These are phyloP conservation scores for Emericellopsis cladophorae DNA, from an alignment of 2,329 filamentous ascomycete genomes.

Conservation along the genomic window DNA sequence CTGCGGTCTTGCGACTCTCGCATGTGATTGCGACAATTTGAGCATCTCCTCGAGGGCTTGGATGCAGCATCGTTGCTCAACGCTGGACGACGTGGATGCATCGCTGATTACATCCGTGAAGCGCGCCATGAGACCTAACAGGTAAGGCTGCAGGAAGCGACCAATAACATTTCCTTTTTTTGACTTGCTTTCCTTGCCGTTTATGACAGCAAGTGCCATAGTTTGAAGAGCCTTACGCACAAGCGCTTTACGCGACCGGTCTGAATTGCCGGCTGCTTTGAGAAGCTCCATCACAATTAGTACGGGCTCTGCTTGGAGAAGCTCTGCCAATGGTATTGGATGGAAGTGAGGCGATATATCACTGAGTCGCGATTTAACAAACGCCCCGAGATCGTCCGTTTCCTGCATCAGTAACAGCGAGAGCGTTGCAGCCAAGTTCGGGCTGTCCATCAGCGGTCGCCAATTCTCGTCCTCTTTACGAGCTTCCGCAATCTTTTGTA, in stretches of 20 bases:
- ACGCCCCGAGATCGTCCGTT: conserved; percentile 43
- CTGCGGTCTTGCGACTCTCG: conserved; percentile 75
- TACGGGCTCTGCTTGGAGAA: conserved; percentile 66
- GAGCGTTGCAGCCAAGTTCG: conserved; percentile 45
- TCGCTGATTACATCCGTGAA: conserved; percentile 73
- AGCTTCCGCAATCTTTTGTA: conserved; percentile 69
- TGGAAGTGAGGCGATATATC: conserved; percentile 61
- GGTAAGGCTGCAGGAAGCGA: conserved; percentile 68
- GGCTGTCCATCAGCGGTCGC: conserved; percentile 38
- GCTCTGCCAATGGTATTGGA: conserved; percentile 48
- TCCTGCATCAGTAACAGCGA: conserved; percentile 48
- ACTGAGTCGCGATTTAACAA: conserved; percentile 55
- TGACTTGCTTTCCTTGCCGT: conserved; percentile 26
- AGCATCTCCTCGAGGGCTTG: conserved; percentile 84
- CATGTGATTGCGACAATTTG: conserved; percentile 56
- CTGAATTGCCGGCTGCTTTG: conserved; percentile 61
- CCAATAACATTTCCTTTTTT: conserved; percentile 48
- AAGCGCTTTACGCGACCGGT: conserved; percentile 38
- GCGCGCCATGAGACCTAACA: conserved; percentile 75
- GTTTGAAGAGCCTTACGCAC: conserved; percentile 23
- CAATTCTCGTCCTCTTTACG: conserved; percentile 55
- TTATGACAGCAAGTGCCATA: background rate
- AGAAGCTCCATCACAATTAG: conserved; percentile 69
- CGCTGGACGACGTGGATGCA: conserved; percentile 35
- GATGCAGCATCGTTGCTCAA: conserved; percentile 67